Evolutionary conservation across 441 rosid species (phyloP).

Genomic region (Eutrema salsugineum): DNA sequence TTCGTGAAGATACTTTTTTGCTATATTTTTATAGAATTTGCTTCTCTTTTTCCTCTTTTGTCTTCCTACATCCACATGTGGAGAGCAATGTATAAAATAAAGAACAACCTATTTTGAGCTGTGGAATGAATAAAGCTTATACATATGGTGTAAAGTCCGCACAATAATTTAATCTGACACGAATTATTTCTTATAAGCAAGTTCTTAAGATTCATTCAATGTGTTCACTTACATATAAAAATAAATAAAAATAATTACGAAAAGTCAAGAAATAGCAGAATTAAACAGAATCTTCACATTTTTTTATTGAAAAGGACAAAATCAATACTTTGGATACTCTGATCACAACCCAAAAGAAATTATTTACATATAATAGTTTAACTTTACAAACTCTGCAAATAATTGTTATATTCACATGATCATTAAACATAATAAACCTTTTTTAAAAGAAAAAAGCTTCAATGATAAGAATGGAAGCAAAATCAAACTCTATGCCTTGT

Average conservation of each 20-base stretch:
- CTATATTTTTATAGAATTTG: conserved; percentile 1
- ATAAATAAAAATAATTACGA: neutral
- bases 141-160: conserved; percentile 3
- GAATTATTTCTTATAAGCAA: neutral
- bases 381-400: conserved; percentile 8
- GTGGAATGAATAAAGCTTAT: neutral
- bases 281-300: neutral
- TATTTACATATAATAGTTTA: neutral
- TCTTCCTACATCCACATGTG: conserved; percentile 10
- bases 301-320: conserved; percentile 5
- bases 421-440: conserved; percentile 9
- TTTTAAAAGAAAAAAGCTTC: neutral
- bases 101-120: neutral
- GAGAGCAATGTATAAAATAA: neutral
- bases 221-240: neutral
- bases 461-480: conserved; percentile 10
- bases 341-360: conserved; percentile 8
- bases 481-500: conserved; percentile 15
- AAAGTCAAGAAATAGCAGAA: neutral
- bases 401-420: conserved; percentile 33
- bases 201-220: neutral
- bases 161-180: conserved; percentile 19
- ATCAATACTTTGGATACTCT: conserved; percentile 29
- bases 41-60: neutral
- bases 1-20: neutral